Evolutionary conservation across 2,329 filamentous ascomycete species (phyloP).

Genomic region (Xylariaceae sp.): DNA sequence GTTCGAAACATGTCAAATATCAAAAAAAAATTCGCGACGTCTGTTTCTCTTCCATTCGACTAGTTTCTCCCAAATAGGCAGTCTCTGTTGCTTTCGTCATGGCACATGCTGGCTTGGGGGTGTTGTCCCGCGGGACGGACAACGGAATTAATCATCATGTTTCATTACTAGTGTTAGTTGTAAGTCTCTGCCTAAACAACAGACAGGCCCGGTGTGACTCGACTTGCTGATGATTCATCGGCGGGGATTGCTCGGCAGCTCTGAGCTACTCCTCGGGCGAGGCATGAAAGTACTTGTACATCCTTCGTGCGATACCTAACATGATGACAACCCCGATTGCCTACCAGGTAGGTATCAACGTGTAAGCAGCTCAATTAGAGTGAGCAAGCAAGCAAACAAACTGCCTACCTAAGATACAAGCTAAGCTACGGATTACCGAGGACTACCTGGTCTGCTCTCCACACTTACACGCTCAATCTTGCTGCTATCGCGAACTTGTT

Average conservation of each 20-base stretch:
- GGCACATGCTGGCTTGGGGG: not conserved
- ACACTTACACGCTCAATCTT: not conserved
- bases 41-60: not conserved
- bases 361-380: too few relatives aligned
- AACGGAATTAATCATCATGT: slow-evolving; percentile 11
- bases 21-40: not conserved
- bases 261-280: not conserved
- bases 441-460: not conserved
- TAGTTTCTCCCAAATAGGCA: slow-evolving; percentile 1
- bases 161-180: slow-evolving; percentile 13
- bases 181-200: not conserved
- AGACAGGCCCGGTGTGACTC: slow-evolving; percentile 15
- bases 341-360: too few relatives aligned
- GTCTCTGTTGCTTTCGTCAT: not conserved
- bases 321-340: too few relatives aligned
- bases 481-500: not conserved
- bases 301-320: not conserved
- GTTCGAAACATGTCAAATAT: not conserved
- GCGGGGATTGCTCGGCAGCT: slow-evolving; percentile 20
- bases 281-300: not conserved
- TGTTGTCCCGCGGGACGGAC: not conserved
- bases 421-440: not conserved
- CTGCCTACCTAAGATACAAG: too few relatives aligned
- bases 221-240: slow-evolving; percentile 21
- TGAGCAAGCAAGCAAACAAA: too few relatives aligned